These are phyloP conservation scores for Leccinum disarticulatum DNA, from an alignment of 768 basidiomycete genomes.

Conservation along the genomic window DNA sequence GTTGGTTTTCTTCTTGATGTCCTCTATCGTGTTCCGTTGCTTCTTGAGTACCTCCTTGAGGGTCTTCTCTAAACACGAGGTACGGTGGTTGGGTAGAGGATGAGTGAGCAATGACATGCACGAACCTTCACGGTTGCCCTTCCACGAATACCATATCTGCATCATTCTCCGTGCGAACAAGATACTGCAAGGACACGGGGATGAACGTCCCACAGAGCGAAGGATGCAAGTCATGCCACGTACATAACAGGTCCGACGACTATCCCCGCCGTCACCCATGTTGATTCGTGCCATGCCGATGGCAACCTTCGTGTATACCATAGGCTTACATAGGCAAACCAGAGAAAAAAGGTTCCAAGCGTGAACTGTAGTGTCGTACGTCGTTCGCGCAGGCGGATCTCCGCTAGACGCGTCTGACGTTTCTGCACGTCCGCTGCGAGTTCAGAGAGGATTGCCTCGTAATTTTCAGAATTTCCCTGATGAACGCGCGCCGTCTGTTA, in stretches of 20 bases:
- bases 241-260: slow-evolving; percentile 78
- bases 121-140: slow-evolving; percentile 77
- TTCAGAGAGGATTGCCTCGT: slow-evolving; percentile 67
- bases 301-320: slow-evolving; percentile 71
- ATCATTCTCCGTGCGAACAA: slow-evolving; percentile 78
- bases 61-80: slow-evolving; percentile 61
- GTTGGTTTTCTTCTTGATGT: slow-evolving; percentile 97
- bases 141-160: slow-evolving; percentile 80
- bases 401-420: slow-evolving; percentile 70
- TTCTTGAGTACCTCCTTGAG: slow-evolving; percentile 71
- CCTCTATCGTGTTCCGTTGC: slow-evolving; percentile 85
- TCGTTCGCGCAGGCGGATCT: slow-evolving; percentile 83
- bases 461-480: slow-evolving; percentile 53
- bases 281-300: slow-evolving; percentile 25
- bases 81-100: background rate
- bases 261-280: slow-evolving; percentile 47
- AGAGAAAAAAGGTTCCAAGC: slow-evolving; percentile 70
- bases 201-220: slow-evolving; percentile 5
- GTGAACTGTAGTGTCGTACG: slow-evolving; percentile 76
- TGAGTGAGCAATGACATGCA: background rate
- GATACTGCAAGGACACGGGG: slow-evolving; percentile 42
- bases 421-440: slow-evolving; percentile 71
- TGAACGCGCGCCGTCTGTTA: background rate
- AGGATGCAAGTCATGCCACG: slow-evolving; percentile 31
- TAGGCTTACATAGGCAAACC: slow-evolving; percentile 68